Conservation (phyloP, 768 basidiomycete species). For the Suillus subluteus region DNA sequence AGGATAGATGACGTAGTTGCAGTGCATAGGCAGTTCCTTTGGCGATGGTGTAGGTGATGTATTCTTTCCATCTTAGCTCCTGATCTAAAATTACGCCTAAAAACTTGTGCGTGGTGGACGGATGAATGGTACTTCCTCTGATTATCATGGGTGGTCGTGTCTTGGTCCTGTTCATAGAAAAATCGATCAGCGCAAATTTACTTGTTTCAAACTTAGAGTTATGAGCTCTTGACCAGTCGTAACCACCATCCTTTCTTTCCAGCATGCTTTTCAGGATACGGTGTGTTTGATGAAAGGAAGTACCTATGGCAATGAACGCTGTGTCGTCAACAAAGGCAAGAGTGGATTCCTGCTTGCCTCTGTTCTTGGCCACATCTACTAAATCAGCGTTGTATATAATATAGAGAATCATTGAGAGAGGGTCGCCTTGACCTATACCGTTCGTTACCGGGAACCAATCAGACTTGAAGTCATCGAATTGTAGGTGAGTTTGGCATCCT, state of each 20-base stretch:
- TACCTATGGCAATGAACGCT: conserved; percentile 21
- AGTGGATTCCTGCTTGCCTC: neutral
- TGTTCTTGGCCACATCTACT: conserved; percentile 14
- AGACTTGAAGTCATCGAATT: conserved; percentile 34
- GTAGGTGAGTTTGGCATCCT: conserved; percentile 22
- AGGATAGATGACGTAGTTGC: too few species aligned
- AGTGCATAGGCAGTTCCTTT: too few species aligned
- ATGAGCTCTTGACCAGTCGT: conserved; percentile 17
- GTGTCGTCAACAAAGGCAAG: conserved; percentile 31
- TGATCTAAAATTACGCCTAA: neutral
- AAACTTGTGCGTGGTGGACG: neutral
- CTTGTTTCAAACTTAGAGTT: conserved; percentile 22
- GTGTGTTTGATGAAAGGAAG: conserved; percentile 21
- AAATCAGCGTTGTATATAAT: conserved; percentile 28
- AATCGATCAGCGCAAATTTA: conserved; percentile 18
- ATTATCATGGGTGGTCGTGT: neutral
- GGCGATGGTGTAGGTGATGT: too few species aligned
- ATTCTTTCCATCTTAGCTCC: neutral
- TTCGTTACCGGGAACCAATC: conserved; percentile 17
- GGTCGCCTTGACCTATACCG: conserved; percentile 33
- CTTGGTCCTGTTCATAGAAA: neutral
- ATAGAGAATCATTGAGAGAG: conserved; percentile 29
- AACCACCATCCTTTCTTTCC: conserved; percentile 7
- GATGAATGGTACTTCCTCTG: fast-evolving
- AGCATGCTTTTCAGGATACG: conserved; percentile 15